Base-by-base conservation (phyloP, 306 rosid genomes). In the Parietaria judaica region DNA sequence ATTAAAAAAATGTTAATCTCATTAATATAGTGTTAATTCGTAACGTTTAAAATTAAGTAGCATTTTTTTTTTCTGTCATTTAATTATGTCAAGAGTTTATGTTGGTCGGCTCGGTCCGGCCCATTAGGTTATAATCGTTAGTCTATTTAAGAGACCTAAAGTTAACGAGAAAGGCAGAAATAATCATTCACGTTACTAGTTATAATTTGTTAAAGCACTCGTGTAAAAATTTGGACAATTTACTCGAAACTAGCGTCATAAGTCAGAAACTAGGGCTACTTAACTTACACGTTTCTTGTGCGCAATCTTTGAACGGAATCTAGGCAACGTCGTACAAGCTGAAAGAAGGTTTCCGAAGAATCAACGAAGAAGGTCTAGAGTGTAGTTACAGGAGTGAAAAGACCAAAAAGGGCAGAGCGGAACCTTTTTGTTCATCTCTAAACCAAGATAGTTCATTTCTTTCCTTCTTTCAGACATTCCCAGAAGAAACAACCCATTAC, bases 351-450 rank as follows among this genome's bases (percentile, higher is more conserved):
- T 23, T 23, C 38, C 51, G 54, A 61, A 47, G 62, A 35, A 66
- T 76, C 51, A 23, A 48, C 13, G 36, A 45, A 36, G 14, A 66
- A 57, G 53, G 11, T 41, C 61, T 51, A 8, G 51, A 55, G 37
- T 6, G 14, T 57, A 52, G 16, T 38, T 61, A 46, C 34, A n/a
- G 31, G 6, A 49, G 3, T 35, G 66, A 6, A 66, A 35, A 52
- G 47, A 15, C 44, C 6, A 0, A 31, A 12, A n/a, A 55, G 12
- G 6, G 3, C 55, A 34, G 61, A 36, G 15, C 3, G 38, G 44
- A 72, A 91, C 98, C 96, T 84, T 91, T 78, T 83, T 83, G 76
- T 91, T 86, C 4, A 85, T 88, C 88, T 91, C 98, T 72, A 91
- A 66, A 71, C 98, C 95, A 52, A 91, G 90, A 83, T 85, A 85